Percentiles rank a stretch among this genome's conserved stretches.
Evolutionary conservation across 2,329 filamentous ascomycete genomes (phyloP).

Genomic region (Leptographium wingfieldii): DNA sequence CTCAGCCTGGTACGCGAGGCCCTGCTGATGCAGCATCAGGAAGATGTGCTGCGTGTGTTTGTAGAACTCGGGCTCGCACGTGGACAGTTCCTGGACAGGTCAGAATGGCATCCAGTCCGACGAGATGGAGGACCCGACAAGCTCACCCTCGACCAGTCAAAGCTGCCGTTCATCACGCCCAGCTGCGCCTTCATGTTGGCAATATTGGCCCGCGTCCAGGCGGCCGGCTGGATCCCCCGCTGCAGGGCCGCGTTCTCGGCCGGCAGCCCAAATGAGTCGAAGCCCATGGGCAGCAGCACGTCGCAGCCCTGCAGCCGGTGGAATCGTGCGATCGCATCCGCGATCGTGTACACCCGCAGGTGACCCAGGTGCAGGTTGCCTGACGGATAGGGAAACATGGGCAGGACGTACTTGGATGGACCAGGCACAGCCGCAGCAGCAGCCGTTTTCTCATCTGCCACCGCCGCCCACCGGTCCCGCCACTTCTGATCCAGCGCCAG

Average conservation of each 20-base stretch:
- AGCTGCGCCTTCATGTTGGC: conserved; percentile 75
- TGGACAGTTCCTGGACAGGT: conserved; percentile 57
- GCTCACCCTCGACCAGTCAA: conserved; percentile 72
- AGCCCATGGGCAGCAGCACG: conserved; percentile 82
- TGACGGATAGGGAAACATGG: conserved; percentile 92
- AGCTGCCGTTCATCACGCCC: conserved; percentile 63
- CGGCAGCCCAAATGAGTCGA: conserved; percentile 85
- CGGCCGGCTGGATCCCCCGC: conserved; percentile 60
- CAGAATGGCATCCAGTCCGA: neutral
- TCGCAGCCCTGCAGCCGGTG: conserved; percentile 60
- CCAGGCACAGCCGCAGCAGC: neutral
- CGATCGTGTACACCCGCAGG: conserved; percentile 79
- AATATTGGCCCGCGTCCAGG: conserved; percentile 75
- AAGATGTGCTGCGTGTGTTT: conserved; percentile 84
- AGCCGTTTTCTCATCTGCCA: neutral
- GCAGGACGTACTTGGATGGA: conserved; percentile 54
- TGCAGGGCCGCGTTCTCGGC: conserved; percentile 88
- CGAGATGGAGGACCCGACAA: conserved; percentile 1
- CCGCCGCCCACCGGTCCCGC: conserved; percentile 31
- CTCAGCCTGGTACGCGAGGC: conserved; percentile 71
- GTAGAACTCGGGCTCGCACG: conserved; percentile 76
- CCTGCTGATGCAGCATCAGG: conserved; percentile 58
- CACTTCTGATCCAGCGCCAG: conserved; percentile 38
- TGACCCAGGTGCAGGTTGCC: conserved; percentile 79
- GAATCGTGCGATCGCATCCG: conserved; percentile 71